Evolutionary conservation across 495 filamentous ascomycete species (phyloP).

Genomic region (Xylaria venustula): DNA sequence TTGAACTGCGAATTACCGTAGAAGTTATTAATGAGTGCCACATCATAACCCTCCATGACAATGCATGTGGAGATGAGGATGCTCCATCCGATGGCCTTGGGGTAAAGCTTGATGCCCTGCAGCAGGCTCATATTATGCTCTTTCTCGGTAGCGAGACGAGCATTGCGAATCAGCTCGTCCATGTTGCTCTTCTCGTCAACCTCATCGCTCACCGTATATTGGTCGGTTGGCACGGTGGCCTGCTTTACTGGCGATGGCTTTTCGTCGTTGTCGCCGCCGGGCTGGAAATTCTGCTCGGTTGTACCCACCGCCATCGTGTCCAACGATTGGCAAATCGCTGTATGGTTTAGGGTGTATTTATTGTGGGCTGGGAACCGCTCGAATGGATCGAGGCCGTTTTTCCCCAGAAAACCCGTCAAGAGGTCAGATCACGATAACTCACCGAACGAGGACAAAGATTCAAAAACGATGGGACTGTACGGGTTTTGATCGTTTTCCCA

Average conservation of each 20-base stretch:
- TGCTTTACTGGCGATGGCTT: conserved; percentile 10
- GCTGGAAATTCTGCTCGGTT: conserved; percentile 5
- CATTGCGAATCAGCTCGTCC: conserved; percentile 45
- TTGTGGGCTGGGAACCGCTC: not conserved
- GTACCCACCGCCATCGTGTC: conserved; percentile 6
- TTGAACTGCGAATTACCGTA: conserved; percentile 63
- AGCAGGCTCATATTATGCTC: conserved; percentile 55
- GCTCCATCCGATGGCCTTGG: conserved; percentile 59
- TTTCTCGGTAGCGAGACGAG: conserved; percentile 47
- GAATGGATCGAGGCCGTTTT: not conserved
- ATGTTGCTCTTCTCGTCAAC: conserved; percentile 24
- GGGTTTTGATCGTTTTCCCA: not conserved
- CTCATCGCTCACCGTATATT: conserved; percentile 11
- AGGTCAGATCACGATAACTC: conserved; percentile 1
- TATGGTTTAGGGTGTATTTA: not conserved
- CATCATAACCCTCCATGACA: conserved; percentile 65
- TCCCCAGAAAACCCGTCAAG: not conserved
- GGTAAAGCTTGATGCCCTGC: conserved; percentile 53
- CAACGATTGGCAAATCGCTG: not conserved
- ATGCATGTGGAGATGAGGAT: conserved; percentile 61
- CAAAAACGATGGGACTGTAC: not conserved
- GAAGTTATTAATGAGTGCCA: conserved; percentile 59
- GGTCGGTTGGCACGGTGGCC: conserved; percentile 14
- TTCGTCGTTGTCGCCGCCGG: conserved; percentile 8
- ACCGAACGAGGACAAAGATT: not conserved